Base-by-base conservation (phyloP, 176 grass and related monocot genomes). In the Oryza brachyantha region DNA sequence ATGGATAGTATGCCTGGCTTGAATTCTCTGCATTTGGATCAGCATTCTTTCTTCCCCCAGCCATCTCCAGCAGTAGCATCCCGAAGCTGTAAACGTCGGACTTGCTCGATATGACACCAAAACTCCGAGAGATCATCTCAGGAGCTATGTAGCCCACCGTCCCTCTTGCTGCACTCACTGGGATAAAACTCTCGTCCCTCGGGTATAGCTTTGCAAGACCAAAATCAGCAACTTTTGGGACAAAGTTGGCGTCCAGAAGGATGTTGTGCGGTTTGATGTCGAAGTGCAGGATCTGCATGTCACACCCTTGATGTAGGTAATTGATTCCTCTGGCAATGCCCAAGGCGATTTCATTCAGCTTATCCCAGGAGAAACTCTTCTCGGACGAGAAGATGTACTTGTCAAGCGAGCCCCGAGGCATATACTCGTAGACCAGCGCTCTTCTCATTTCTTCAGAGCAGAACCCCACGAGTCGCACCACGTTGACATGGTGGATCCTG, bases 101-200 rank as follows among this genome's bases (percentile, higher is more conserved):
- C 22, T 90, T 93, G 29, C 77, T 71, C 0, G 91, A 87, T 34
- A 87, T 74, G 22, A 13, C 61, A 0, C 87, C 91, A 36, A 93
- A 93, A 62, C 65, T 87, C 7, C 87, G 60, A 0, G 77, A 93
- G 40, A 82, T 70, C 34, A 83, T 78, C 35, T 90, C 87, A 2
- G 81, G 91, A 55, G 91, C 87, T n/a, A 90, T 87, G 1, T 90
- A 93, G 0, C 91, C 91, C 0, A 85, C 64, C 0, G 87, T 93
- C 32, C 87, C 91, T 36, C 74, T 16, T 2, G 0, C 0, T 0
- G 46, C 46, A 0, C 17, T 52, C 0, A 2, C 17, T 2, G 46
- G 1, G 0, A 52, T 17, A 21, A 52, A 52, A 5, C 46, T 52
- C 1, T 52, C 21, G 1, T 8, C 17, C 46, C 46, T 19, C 8